Percentiles rank a stretch among this genome's conserved stretches.
These are phyloP conservation scores for Diversispora eburnea DNA, from an alignment of 192 early-diverging fungal genomes.

Conservation along the genomic window DNA sequence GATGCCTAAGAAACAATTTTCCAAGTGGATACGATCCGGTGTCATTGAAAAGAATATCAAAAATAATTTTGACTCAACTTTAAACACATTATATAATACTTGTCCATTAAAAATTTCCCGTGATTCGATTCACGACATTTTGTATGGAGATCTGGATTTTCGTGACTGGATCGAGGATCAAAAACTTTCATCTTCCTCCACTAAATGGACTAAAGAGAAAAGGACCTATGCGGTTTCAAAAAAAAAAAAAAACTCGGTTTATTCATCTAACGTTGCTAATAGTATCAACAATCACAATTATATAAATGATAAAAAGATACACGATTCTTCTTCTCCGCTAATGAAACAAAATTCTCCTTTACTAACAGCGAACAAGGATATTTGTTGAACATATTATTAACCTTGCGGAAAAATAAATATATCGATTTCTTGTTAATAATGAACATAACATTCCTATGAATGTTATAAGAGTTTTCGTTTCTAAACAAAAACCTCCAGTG, in stretches of 20 bases:
- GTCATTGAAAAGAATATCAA: constrained; percentile 20
- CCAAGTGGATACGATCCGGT: constrained; percentile 13
- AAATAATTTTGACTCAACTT: constrained; percentile 18
- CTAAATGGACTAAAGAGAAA: constrained; percentile 3
- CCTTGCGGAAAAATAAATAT: constrained; percentile 18
- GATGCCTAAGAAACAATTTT: constrained; percentile 21
- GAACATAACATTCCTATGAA: constrained; percentile 12
- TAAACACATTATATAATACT: constrained; percentile 12
- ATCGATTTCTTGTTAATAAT: constrained; percentile 13
- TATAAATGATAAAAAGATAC: not conserved
- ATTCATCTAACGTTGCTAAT: constrained; percentile 20
- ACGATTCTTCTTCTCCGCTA: not conserved
- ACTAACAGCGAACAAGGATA: constrained; percentile 18
- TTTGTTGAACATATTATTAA: constrained; percentile 25
- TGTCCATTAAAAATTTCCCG: constrained; percentile 16
- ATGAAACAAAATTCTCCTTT: constrained; percentile 22
- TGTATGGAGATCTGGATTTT: constrained; percentile 10
- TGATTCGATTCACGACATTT: constrained; percentile 14
- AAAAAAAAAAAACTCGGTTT: constrained; percentile 17
- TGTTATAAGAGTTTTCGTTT: not conserved
- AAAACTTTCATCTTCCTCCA: constrained; percentile 6
- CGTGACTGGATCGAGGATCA: constrained; percentile 12
- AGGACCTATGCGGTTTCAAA: constrained; percentile 9
- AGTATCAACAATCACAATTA: constrained; percentile 9
- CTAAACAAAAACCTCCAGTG: constrained; percentile 14